These are phyloP conservation scores for Hypoxylon sp. DNA, from an alignment of 2,329 filamentous ascomycete species.

Conservation along the genomic window DNA sequence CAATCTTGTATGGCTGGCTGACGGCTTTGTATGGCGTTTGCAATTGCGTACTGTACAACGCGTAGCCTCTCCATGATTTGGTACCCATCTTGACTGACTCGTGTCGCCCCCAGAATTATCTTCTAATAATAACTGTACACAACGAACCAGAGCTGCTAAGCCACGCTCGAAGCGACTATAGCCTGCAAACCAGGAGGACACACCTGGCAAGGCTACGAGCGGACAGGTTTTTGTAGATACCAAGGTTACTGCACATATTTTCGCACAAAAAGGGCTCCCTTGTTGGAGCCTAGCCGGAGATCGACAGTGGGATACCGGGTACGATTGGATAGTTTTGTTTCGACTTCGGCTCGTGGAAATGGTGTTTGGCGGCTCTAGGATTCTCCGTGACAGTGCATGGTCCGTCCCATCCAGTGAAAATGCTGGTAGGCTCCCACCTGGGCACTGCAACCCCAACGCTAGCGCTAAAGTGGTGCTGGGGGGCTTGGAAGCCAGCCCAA, in stretches of 20 bases:
- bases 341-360: conserved; percentile 17
- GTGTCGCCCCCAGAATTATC: conserved; percentile 14
- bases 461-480: conserved; percentile 29
- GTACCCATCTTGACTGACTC: conserved; percentile 13
- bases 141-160: conserved; percentile 27
- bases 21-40: conserved; percentile 25
- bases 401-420: conserved; percentile 38
- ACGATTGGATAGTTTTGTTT: conserved; percentile 27
- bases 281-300: conserved; percentile 10
- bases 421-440: conserved; percentile 8
- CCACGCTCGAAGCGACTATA: conserved; percentile 30
- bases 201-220: conserved; percentile 21
- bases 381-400: conserved; percentile 17
- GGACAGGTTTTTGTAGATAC: neutral
- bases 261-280: conserved; percentile 3
- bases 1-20: conserved; percentile 17
- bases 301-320: conserved; percentile 18
- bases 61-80: conserved; percentile 16
- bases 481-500: conserved; percentile 5
- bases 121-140: conserved; percentile 39
- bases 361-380: conserved; percentile 27
- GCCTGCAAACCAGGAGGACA: conserved; percentile 24
- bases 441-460: conserved; percentile 21
- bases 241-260: conserved; percentile 3
- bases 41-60: conserved; percentile 34